phyloP scores from a whole-genome alignment of 2,329 filamentous ascomycete species.

The Botrytis medusae region DNA sequence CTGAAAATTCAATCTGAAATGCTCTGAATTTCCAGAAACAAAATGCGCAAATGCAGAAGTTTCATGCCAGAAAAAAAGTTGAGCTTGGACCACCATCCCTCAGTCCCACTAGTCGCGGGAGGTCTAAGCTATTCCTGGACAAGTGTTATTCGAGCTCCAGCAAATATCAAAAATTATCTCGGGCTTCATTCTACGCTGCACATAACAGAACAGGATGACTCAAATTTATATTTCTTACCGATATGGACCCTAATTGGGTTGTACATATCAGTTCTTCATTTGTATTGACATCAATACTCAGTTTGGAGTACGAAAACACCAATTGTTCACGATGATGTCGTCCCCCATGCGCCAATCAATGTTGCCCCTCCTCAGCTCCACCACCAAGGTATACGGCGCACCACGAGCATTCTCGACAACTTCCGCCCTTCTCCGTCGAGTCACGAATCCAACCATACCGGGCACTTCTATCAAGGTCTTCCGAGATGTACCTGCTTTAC shows the following conservation, averaged over 20 bases:
- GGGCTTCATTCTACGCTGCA: conserved; percentile 38
- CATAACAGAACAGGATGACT: conserved; percentile 37
- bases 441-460: conserved; percentile 44
- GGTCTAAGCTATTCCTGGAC: conserved; percentile 26
- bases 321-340: conserved; percentile 7
- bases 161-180: conserved; percentile 26
- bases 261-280: neutral
- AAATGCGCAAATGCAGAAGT: conserved; percentile 28
- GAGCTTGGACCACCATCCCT: conserved; percentile 1
- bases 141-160: conserved; percentile 6
- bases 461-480: conserved; percentile 67
- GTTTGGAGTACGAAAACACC: neutral
- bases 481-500: conserved; percentile 70
- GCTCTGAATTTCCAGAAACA: neutral
- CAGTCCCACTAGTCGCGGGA: conserved; percentile 24
- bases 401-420: conserved; percentile 27
- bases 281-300: neutral
- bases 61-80: conserved; percentile 20
- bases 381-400: conserved; percentile 13
- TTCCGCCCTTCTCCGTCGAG: conserved; percentile 24
- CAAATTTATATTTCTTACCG: conserved; percentile 21
- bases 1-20: conserved; percentile 16
- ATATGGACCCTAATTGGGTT: conserved; percentile 35
- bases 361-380: conserved; percentile 14
- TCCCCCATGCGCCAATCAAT: neutral